Evolutionary conservation across 495 filamentous ascomycete genomes (phyloP).

Genomic region (Antarctomyces pellizariae): DNA sequence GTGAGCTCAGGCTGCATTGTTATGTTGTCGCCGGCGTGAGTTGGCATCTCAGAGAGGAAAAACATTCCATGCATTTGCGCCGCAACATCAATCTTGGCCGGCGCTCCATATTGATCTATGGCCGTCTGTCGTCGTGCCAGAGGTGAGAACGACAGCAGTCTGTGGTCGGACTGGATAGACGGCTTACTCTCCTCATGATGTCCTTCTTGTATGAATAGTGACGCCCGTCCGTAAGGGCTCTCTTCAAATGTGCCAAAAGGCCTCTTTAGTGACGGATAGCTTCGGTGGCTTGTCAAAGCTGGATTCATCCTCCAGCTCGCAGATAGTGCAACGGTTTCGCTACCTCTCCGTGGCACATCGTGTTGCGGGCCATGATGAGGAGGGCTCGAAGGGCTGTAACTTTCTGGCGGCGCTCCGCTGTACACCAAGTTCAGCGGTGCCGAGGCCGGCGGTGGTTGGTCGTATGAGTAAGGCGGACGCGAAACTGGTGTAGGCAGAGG

Average conservation of each 20-base stretch:
- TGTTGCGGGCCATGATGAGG: too few species aligned
- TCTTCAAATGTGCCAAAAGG: conserved; percentile 14
- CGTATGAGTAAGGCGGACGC: too few species aligned
- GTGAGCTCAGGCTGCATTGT: conserved; percentile 57
- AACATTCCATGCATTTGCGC: conserved; percentile 93
- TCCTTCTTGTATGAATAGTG: conserved; percentile 27
- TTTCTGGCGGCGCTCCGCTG: too few species aligned
- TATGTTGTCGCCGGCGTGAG: conserved; percentile 37
- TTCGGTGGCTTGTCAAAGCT: conserved; percentile 24
- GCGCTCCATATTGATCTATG: conserved; percentile 27
- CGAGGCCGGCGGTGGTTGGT: too few species aligned
- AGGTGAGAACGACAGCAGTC: conserved; percentile 28
- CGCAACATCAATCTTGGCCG: conserved; percentile 35
- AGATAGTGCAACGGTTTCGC: too few species aligned
- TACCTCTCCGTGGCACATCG: too few species aligned
- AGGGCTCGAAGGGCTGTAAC: too few species aligned
- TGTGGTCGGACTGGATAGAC: conserved; percentile 29
- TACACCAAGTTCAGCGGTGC: too few species aligned
- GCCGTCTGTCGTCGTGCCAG: conserved; percentile 31
- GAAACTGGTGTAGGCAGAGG: too few species aligned
- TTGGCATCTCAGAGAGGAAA: conserved; percentile 72
- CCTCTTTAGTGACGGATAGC: conserved; percentile 29
- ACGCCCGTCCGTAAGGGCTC: conserved; percentile 25
- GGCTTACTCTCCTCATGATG: conserved; percentile 20
- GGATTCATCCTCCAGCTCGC: too few species aligned